Percentiles rank a stretch among this genome's conserved stretches.
These are phyloP conservation scores for Tuber brumale DNA, from an alignment of 495 filamentous ascomycete genomes.

Conservation along the genomic window DNA sequence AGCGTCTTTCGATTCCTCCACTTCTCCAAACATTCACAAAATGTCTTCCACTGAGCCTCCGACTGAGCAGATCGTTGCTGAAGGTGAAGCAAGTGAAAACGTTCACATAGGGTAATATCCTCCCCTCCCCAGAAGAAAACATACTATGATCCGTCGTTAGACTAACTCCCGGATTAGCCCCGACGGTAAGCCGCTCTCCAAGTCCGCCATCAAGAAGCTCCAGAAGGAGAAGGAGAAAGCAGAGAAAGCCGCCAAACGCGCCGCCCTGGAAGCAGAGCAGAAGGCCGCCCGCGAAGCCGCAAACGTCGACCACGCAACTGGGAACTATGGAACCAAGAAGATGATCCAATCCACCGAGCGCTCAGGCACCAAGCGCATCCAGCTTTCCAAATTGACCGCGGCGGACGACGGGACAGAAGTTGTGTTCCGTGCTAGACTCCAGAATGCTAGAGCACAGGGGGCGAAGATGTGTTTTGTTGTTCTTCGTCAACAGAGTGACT, in stretches of 20 bases:
- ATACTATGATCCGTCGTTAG: slow-evolving; percentile 3
- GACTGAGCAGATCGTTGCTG: slow-evolving; percentile 5
- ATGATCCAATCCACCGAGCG: slow-evolving; percentile 42
- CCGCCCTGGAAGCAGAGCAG: slow-evolving; percentile 30
- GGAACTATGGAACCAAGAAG: slow-evolving; percentile 31
- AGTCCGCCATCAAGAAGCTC: slow-evolving; percentile 36
- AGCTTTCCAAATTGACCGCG: slow-evolving; percentile 23
- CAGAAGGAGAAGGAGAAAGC: slow-evolving; percentile 39
- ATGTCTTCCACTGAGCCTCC: slow-evolving; percentile 32
- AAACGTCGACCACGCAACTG: slow-evolving; percentile 35
- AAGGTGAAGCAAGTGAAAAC: not conserved
- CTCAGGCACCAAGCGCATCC: slow-evolving; percentile 25
- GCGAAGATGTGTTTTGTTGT: slow-evolving; percentile 90
- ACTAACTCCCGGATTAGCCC: slow-evolving; percentile 17
- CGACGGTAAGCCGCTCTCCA: slow-evolving; percentile 38
- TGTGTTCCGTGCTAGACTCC: slow-evolving; percentile 72
- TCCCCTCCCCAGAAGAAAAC: not conserved
- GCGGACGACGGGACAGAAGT: slow-evolving; percentile 58
- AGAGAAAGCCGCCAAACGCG: slow-evolving; percentile 33
- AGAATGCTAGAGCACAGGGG: slow-evolving; percentile 80
- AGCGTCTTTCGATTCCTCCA: not conserved
- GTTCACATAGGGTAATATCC: slow-evolving; percentile 19
- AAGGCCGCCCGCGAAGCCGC: slow-evolving; percentile 41
- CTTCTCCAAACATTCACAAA: not conserved
- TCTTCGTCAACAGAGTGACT: slow-evolving; percentile 71